These are phyloP conservation scores for Kodamaea nitidulidarum DNA, from an alignment of 805 yeast genomes.

Conservation along the genomic window DNA sequence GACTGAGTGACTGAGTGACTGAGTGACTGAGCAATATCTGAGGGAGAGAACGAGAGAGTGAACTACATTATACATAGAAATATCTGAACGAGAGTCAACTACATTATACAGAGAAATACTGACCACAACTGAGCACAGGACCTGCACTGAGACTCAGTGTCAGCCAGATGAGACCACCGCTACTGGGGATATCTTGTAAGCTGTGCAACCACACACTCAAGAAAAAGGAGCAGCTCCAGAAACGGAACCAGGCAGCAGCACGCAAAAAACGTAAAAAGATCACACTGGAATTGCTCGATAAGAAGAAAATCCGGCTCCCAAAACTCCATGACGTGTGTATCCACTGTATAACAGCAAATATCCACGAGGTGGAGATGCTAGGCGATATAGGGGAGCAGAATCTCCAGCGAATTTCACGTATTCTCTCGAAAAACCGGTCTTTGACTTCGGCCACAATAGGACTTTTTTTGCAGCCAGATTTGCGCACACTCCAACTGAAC, in stretches of 20 bases:
- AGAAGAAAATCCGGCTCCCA: constrained; percentile 58
- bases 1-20: too few species aligned
- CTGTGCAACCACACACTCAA: constrained; percentile 47
- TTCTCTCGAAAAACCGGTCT: constrained; percentile 78
- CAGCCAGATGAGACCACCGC: too few species aligned
- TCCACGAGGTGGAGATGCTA: constrained; percentile 70
- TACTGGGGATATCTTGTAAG: constrained; percentile 72
- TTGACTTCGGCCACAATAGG: constrained; percentile 67
- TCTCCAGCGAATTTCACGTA: constrained; percentile 65
- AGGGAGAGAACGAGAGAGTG: too few species aligned
- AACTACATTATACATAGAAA: too few species aligned
- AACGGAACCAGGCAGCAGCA: constrained; percentile 55
- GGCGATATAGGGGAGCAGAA: constrained; percentile 84
- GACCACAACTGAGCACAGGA: too few species aligned
- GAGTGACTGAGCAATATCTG: too few species aligned
- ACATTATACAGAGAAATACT: too few species aligned
- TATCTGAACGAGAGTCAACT: too few species aligned
- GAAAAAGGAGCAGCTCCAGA: constrained; percentile 42
- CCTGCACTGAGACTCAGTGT: too few species aligned
- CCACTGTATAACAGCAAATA: constrained; percentile 56
- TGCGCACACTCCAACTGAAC: constrained; percentile 51
- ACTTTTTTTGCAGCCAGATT: constrained; percentile 63
- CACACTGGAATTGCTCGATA: constrained; percentile 81
- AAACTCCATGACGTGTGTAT: constrained; percentile 83
- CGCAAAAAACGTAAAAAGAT: constrained; percentile 71